Conservation (phyloP, 495 filamentous ascomycete species). For the Annulohypoxylon nitens region DNA sequence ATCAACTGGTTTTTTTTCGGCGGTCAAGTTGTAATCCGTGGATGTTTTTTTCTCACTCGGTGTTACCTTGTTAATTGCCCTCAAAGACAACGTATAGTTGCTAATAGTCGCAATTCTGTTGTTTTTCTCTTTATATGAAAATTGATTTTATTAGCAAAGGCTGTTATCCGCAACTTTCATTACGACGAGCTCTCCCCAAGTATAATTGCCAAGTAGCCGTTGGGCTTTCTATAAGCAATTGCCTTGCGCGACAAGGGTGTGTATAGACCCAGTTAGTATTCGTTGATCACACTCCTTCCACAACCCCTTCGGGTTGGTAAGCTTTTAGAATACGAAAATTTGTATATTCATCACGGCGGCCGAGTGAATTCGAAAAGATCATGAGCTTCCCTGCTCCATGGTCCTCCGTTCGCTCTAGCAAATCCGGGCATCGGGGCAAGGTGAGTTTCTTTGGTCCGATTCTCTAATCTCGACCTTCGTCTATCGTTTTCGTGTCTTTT, state of each 20-base stretch:
- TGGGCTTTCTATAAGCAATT: constrained; percentile 9
- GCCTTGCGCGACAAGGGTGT: constrained; percentile 2
- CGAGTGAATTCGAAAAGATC: constrained; percentile 63
- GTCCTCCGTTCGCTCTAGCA: constrained; percentile 56
- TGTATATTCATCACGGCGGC: constrained; percentile 42
- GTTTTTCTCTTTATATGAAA: background rate
- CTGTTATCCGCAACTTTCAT: constrained; percentile 3
- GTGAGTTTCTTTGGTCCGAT: constrained; percentile 29
- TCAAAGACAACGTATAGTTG: background rate
- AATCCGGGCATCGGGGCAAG: constrained; percentile 54
- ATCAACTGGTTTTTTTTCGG: constrained; percentile 3
- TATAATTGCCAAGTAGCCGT: constrained; percentile 8
- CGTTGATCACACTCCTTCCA: constrained; percentile 6
- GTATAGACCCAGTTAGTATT: constrained; percentile 16
- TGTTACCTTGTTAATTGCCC: background rate
- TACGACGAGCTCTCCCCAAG: background rate
- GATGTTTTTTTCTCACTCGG: background rate
- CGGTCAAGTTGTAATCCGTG: background rate
- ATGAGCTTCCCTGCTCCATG: constrained; percentile 67
- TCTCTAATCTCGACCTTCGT: constrained; percentile 39
- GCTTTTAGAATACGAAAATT: background rate
- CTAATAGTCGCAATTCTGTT: background rate
- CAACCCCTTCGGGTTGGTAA: background rate
- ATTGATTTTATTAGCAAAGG: background rate
- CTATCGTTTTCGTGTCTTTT: constrained; percentile 25